Conservation (phyloP, 1,139 yeast species). For the Taphrina communis region DNA sequence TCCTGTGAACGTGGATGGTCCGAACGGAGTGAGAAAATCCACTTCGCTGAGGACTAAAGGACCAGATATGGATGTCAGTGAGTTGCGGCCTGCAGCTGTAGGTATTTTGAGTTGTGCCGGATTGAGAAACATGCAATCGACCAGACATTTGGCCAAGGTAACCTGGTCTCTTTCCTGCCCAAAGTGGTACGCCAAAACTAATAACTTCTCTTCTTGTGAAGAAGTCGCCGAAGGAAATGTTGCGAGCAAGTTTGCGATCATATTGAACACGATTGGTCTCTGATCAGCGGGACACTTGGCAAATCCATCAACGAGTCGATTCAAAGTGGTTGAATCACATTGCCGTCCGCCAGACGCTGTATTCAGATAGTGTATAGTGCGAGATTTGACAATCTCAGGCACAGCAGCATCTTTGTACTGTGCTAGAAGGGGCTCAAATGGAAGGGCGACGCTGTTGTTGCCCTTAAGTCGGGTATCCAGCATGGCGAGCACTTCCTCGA, state of each 20-base stretch:
- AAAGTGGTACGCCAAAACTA: background rate
- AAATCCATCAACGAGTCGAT: conserved; percentile 3
- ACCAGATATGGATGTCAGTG: background rate
- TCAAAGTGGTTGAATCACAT: background rate
- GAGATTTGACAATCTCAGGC: conserved; percentile 38
- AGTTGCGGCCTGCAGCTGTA: background rate
- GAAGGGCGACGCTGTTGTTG: conserved; percentile 58
- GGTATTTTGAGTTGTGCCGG: background rate
- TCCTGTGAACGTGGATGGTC: conserved; percentile 65
- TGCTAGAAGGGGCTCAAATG: conserved; percentile 63
- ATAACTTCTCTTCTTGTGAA: background rate
- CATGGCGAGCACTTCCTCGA: conserved; percentile 55
- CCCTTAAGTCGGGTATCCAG: conserved; percentile 63
- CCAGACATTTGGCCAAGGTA: background rate
- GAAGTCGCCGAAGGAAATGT: background rate
- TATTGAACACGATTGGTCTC: background rate
- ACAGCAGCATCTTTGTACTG: conserved; percentile 67
- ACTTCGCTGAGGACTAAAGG: conserved; percentile 53
- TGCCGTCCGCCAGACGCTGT: conserved; percentile 35
- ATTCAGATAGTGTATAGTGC: conserved; percentile 44
- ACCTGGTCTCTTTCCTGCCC: conserved; percentile 1
- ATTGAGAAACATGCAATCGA: conserved; percentile 13
- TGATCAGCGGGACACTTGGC: background rate
- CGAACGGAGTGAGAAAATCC: conserved; percentile 67
- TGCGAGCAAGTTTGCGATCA: background rate